Conservation (phyloP, 306 rosid species). For the Pyrus betulifolia region DNA sequence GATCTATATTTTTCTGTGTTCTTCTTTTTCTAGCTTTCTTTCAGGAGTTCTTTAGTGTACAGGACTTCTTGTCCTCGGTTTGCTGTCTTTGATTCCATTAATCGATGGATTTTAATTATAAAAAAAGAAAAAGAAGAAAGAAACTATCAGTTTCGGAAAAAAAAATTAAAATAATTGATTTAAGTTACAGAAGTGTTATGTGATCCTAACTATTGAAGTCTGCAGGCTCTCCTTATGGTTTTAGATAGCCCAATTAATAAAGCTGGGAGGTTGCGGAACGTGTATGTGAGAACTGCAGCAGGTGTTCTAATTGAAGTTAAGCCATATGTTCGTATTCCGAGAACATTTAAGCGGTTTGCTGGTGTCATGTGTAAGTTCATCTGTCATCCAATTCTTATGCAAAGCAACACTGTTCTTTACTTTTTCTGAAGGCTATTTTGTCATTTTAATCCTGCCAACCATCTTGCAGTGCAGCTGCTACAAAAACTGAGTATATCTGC, state of each 20-base stretch:
- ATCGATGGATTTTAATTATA: no score
- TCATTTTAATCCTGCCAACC: constrained; percentile 11
- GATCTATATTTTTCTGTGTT: background rate
- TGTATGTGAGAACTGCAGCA: constrained; percentile 74
- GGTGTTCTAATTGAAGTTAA: constrained; percentile 79
- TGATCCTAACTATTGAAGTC: background rate
- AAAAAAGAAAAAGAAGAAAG: no score
- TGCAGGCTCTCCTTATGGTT: constrained; percentile 69
- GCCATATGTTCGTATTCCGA: constrained; percentile 69
- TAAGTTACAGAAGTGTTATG: no score
- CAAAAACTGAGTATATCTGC: constrained; percentile 79
- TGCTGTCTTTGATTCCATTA: background rate
- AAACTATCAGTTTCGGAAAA: no score
- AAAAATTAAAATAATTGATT: no score
- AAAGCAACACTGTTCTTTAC: background rate
- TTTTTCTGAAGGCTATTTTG: background rate
- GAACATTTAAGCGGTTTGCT: constrained; percentile 78
- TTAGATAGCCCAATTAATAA: constrained; percentile 79
- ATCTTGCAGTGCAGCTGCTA: constrained; percentile 65
- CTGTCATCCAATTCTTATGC: background rate
- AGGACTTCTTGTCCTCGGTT: background rate
- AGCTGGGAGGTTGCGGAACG: constrained; percentile 68
- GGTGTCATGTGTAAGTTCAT: constrained; percentile 77
- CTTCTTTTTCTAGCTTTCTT: background rate
- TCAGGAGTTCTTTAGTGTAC: background rate